phyloP scores from a whole-genome alignment of 129 eudicot species.

The Chrysanthemum makinoi region DNA sequence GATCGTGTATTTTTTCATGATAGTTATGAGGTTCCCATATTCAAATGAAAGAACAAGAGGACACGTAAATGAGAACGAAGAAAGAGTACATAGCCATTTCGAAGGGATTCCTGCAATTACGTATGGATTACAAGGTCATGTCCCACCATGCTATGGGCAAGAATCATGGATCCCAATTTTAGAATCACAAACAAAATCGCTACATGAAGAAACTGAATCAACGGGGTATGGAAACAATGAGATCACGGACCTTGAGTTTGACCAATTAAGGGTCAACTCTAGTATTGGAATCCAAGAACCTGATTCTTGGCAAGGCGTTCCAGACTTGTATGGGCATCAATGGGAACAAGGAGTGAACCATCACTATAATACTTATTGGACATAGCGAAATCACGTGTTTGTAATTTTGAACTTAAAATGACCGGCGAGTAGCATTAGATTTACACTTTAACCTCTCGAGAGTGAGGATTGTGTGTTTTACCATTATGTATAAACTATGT shows the following conservation, averaged over 20 bases:
- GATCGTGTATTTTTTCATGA: not conserved
- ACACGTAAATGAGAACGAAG: slow-evolving; percentile 7
- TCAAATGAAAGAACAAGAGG: slow-evolving; percentile 2
- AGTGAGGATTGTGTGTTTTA: slow-evolving; percentile 21
- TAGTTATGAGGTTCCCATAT: slow-evolving; percentile 9
- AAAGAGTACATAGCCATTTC: slow-evolving; percentile 8
- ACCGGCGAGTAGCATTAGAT: not conserved
- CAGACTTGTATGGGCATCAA: slow-evolving; percentile 18
- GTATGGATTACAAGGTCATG: slow-evolving; percentile 19
- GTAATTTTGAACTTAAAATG: not conserved
- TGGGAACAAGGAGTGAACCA: slow-evolving; percentile 20
- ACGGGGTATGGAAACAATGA: slow-evolving; percentile 3
- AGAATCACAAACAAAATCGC: not conserved
- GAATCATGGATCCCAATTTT: slow-evolving; percentile 11
- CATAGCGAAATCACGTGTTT: slow-evolving; percentile 10
- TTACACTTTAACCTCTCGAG: slow-evolving; percentile 25
- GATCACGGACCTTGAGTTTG: not conserved
- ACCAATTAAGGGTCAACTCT: slow-evolving; percentile 10
- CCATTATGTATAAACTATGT: not conserved
- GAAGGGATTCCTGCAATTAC: slow-evolving; percentile 17
- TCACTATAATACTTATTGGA: slow-evolving; percentile 11
- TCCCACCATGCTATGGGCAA: not conserved
- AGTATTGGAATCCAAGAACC: slow-evolving; percentile 14
- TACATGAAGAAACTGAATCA: not conserved
- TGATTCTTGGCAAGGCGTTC: slow-evolving; percentile 13